These are phyloP conservation scores for Eutrema japonicum DNA, from an alignment of 345 rosid genomes.

Conservation along the genomic window DNA sequence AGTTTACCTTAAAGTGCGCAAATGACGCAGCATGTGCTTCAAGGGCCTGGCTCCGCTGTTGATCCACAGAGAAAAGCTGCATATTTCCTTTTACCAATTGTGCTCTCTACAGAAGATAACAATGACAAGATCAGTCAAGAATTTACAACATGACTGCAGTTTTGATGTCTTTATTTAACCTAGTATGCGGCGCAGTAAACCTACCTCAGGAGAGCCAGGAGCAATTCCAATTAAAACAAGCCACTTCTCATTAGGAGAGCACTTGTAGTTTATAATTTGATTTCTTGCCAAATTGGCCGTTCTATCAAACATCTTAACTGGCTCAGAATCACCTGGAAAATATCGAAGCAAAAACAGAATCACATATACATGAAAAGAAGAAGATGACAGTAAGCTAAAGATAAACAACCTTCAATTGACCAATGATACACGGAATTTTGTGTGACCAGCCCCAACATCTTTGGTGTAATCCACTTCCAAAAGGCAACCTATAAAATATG, in stretches of 20 bases:
- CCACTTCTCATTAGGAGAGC: conserved; percentile 98
- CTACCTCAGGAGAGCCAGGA: conserved; percentile 97
- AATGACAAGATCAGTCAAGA: conserved; percentile 16
- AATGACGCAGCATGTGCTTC: conserved; percentile 99
- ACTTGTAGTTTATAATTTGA: conserved; percentile 95
- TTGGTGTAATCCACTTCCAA: conserved; percentile 98
- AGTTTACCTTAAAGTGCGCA: conserved; percentile 78
- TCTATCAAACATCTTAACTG: conserved; percentile 95
- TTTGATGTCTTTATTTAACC: conserved; percentile 26
- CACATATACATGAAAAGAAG: conserved; percentile 18
- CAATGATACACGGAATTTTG: conserved; percentile 92
- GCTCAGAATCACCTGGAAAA: conserved; percentile 88
- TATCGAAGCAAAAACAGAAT: conserved; percentile 24
- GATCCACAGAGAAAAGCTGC: conserved; percentile 95
- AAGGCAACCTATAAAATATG: conserved; percentile 70
- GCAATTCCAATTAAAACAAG: conserved; percentile 96
- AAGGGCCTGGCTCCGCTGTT: conserved; percentile 98
- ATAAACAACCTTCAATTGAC: conserved; percentile 85
- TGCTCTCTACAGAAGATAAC: conserved; percentile 58
- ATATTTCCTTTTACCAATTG: conserved; percentile 93
- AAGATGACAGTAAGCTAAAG: conserved; percentile 19
- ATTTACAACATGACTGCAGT: conserved; percentile 4
- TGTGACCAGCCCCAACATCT: conserved; percentile 94
- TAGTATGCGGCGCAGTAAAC: conserved; percentile 19
- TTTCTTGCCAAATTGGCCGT: conserved; percentile 89